Conservation (phyloP, 805 yeast genomes). For the Candida maltosa region DNA sequence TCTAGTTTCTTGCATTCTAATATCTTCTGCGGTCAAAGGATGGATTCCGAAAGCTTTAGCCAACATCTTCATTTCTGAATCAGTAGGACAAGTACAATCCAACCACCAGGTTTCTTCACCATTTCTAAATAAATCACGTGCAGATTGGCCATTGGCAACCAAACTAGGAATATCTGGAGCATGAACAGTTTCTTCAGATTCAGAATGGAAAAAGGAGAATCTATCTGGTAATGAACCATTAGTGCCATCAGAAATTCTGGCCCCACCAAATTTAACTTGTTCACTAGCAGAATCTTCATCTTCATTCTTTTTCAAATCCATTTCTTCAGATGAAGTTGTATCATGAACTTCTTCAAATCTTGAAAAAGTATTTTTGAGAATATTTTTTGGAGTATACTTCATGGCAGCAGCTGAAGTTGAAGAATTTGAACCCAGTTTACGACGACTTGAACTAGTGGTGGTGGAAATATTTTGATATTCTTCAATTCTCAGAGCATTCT, state of each 20-base stretch:
- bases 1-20: slow-evolving; percentile 92
- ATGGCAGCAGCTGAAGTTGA: slow-evolving; percentile 43
- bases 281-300: slow-evolving; percentile 14
- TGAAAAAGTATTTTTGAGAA: slow-evolving; percentile 16
- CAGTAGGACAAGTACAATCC: slow-evolving; percentile 92
- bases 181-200: slow-evolving; percentile 82
- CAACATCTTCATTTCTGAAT: slow-evolving; percentile 86
- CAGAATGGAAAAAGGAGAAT: slow-evolving; percentile 79
- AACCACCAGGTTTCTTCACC: slow-evolving; percentile 92
- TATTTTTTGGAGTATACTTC: slow-evolving; percentile 56
- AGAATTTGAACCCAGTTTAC: slow-evolving; percentile 24
- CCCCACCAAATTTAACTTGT: slow-evolving; percentile 39
- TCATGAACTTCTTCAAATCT: slow-evolving; percentile 1
- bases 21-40: slow-evolving; percentile 97
- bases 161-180: slow-evolving; percentile 83
- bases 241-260: slow-evolving; percentile 25
- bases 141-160: slow-evolving; percentile 59
- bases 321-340: slow-evolving; percentile 4
- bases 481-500: slow-evolving; percentile 10
- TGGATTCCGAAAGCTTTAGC: slow-evolving; percentile 95
- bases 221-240: slow-evolving; percentile 54
- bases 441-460: background rate
- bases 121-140: slow-evolving; percentile 65
- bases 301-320: slow-evolving; percentile 4
- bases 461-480: background rate